Conservation (phyloP, 805 yeast species). For the Yueomyces sp. region DNA sequence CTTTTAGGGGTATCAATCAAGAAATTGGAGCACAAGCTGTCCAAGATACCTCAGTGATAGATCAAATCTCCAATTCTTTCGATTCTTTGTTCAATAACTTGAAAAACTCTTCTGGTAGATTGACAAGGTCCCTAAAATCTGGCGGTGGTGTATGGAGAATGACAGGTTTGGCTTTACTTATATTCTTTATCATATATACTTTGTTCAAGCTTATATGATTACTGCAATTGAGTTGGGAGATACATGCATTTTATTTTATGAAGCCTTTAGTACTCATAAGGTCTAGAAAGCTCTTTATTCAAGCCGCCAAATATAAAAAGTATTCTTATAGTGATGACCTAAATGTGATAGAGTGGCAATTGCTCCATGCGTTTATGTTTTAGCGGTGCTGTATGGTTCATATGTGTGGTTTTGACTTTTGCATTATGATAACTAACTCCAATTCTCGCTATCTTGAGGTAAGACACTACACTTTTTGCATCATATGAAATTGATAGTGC, state of each 20-base stretch:
- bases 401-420: too few species aligned
- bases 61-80: constrained; percentile 37
- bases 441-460: too few species aligned
- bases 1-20: constrained; percentile 50
- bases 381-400: too few species aligned
- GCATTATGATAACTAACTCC: too few species aligned
- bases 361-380: too few species aligned
- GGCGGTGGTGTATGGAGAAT: constrained; percentile 49
- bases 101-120: constrained; percentile 36
- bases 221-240: neutral
- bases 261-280: neutral
- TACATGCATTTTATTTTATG: neutral
- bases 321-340: too few species aligned
- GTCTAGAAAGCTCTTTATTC: too few species aligned
- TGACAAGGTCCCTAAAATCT: constrained; percentile 41
- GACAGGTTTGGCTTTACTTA: constrained; percentile 41
- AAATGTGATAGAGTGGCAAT: too few species aligned
- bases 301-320: too few species aligned
- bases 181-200: constrained; percentile 45
- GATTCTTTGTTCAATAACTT: constrained; percentile 34
- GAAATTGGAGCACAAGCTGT: constrained; percentile 56
- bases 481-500: too few species aligned
- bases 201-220: constrained; percentile 25
- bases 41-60: constrained; percentile 33
- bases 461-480: too few species aligned